Conservation (phyloP, 768 basidiomycete genomes). For the Pilatotrama ljubarskyi region DNA sequence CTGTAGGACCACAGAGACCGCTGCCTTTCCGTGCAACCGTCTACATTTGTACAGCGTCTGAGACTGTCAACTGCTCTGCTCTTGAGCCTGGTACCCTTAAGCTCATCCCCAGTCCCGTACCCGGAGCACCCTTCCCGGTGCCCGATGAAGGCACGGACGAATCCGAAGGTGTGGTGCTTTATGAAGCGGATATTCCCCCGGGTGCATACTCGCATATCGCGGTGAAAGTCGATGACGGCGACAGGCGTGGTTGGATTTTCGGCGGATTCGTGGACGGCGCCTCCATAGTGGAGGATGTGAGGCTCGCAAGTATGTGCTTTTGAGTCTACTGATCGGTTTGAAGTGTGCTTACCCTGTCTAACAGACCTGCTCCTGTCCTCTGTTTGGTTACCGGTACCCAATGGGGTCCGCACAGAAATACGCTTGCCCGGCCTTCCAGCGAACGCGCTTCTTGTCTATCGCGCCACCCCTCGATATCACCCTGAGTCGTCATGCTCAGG, state of each 20-base stretch:
- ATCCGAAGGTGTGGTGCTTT: slow-evolving; percentile 70
- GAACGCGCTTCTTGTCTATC: slow-evolving; percentile 67
- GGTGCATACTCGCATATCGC: slow-evolving; percentile 47
- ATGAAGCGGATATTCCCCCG: slow-evolving; percentile 48
- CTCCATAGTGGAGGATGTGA: slow-evolving; percentile 34
- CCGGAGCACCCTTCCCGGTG: slow-evolving; percentile 57
- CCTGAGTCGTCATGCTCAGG: slow-evolving; percentile 31
- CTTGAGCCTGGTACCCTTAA: slow-evolving; percentile 49
- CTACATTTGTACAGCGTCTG: slow-evolving; percentile 41
- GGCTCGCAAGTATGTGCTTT: slow-evolving; percentile 46
- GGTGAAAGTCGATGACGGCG: slow-evolving; percentile 49
- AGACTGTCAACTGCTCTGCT: slow-evolving; percentile 13
- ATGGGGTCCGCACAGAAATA: slow-evolving; percentile 43
- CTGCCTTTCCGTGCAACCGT: slow-evolving; percentile 49
- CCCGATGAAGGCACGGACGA: slow-evolving; percentile 72
- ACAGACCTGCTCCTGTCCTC: slow-evolving; percentile 11
- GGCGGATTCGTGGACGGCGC: slow-evolving; percentile 49
- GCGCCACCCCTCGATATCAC: slow-evolving; percentile 39
- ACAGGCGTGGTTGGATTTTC: slow-evolving; percentile 61
- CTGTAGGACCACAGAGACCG: slow-evolving; percentile 51
- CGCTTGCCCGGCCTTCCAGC: slow-evolving; percentile 57
- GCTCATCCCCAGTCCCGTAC: slow-evolving; percentile 62
- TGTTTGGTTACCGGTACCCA: slow-evolving; percentile 11
- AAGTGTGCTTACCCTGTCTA: neutral
- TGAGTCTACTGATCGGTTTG: neutral